phyloP scores from a whole-genome alignment of 2,329 filamentous ascomycete species.

The Aspergillus latus region DNA sequence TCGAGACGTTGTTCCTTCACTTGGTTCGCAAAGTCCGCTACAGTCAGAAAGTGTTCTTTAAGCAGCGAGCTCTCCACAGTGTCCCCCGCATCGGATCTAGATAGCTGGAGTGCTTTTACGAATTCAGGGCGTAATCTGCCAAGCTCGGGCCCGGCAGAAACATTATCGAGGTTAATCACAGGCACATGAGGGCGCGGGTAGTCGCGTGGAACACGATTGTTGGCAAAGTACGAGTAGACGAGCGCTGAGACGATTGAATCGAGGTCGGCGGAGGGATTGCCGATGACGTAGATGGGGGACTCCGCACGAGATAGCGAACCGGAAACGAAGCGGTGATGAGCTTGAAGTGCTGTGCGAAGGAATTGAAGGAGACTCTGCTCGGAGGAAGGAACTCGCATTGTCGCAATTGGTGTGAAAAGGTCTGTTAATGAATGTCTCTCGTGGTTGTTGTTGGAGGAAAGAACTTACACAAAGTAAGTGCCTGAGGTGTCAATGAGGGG shows the following conservation, averaged over 20 bases:
- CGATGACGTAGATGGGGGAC: constrained; percentile 42
- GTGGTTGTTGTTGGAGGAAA: background rate
- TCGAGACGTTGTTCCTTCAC: constrained; percentile 16
- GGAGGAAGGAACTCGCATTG: constrained; percentile 5
- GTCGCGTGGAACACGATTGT: constrained; percentile 28
- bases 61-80: constrained; percentile 27
- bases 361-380: constrained; percentile 36
- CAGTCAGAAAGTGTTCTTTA: constrained; percentile 41
- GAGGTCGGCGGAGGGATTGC: constrained; percentile 55
- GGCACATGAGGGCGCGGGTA: constrained; percentile 53
- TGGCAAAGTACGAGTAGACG: constrained; percentile 59
- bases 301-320: constrained; percentile 21
- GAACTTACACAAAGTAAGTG: background rate
- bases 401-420: background rate
- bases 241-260: constrained; percentile 64
- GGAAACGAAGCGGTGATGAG: constrained; percentile 30
- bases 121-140: constrained; percentile 59
- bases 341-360: constrained; percentile 34
- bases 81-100: constrained; percentile 27
- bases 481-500: background rate
- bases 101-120: constrained; percentile 55
- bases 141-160: constrained; percentile 49
- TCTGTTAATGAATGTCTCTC: background rate
- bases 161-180: constrained; percentile 56
- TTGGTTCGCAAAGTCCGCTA: constrained; percentile 37